Evolutionary conservation across 768 basidiomycete species (phyloP).

Genomic region (Termitomyces sp.): DNA sequence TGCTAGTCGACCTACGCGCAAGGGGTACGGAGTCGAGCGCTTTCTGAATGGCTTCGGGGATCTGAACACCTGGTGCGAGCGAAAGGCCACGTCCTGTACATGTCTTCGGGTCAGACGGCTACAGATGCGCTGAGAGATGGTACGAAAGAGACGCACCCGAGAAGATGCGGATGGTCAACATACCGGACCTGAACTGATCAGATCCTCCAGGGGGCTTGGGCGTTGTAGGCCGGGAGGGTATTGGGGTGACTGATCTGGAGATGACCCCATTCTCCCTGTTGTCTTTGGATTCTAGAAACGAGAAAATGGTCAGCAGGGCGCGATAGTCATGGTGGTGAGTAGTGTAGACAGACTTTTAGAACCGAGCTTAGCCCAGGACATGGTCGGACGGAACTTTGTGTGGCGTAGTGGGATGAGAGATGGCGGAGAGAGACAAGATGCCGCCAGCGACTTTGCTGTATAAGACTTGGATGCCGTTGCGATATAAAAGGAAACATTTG

Average conservation of each 20-base stretch:
- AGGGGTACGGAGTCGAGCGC: conserved; percentile 63
- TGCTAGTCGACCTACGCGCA: conserved; percentile 53
- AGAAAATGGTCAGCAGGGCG: conserved; percentile 1
- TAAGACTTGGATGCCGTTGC: conserved; percentile 5
- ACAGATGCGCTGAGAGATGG: neutral
- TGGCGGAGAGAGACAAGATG: conserved; percentile 18
- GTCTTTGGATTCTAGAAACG: conserved; percentile 58
- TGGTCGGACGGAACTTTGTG: conserved; percentile 16
- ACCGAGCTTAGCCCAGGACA: conserved; percentile 52
- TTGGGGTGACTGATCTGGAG: conserved; percentile 76
- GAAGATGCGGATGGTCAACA: conserved; percentile 95
- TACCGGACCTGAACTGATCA: conserved; percentile 77
- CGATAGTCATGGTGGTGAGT: neutral
- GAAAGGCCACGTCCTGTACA: conserved; percentile 68
- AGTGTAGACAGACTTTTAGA: conserved; percentile 30
- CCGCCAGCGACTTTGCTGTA: conserved; percentile 23
- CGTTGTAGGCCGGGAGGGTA: conserved; percentile 76
- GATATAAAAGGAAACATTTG: conserved; percentile 5
- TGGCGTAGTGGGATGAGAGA: conserved; percentile 9
- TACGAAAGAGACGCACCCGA: conserved; percentile 52
- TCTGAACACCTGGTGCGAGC: conserved; percentile 67
- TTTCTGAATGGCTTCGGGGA: conserved; percentile 82
- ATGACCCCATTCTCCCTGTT: conserved; percentile 60
- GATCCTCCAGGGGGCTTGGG: conserved; percentile 52
- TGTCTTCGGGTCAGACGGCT: neutral